These are phyloP conservation scores for Entomortierella lignicola DNA, from an alignment of 192 early-diverging fungal species.

Conservation along the genomic window DNA sequence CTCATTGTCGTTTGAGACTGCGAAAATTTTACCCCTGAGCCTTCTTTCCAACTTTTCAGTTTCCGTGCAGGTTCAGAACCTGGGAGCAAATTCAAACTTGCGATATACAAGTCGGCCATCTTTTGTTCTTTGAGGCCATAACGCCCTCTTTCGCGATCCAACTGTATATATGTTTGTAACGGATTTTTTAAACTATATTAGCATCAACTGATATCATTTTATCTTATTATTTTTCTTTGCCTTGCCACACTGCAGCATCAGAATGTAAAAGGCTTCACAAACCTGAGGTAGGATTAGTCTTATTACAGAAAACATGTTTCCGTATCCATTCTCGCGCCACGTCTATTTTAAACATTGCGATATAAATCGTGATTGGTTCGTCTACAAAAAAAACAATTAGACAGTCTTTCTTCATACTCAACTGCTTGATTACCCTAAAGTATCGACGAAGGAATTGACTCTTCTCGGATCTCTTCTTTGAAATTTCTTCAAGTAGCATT, in stretches of 20 bases:
- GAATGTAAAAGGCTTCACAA: background rate
- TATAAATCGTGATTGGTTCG: background rate
- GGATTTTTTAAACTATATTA: no score
- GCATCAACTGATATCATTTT: no score
- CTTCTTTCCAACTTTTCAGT: conserved; percentile 70
- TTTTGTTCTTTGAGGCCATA: conserved; percentile 77
- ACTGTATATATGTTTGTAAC: conserved; percentile 32
- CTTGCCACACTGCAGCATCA: no score
- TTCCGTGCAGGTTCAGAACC: conserved; percentile 69
- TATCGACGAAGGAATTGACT: conserved; percentile 10
- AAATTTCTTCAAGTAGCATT: conserved; percentile 46
- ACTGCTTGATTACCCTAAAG: conserved; percentile 17
- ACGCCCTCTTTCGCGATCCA: conserved; percentile 65
- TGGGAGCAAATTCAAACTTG: conserved; percentile 65
- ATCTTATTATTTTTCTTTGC: no score
- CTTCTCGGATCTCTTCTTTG: conserved; percentile 27
- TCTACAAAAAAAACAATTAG: no score
- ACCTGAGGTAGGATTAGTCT: conserved; percentile 56
- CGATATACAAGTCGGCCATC: conserved; percentile 73
- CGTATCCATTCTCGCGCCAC: conserved; percentile 46
- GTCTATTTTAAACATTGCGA: background rate
- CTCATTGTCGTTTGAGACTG: no score
- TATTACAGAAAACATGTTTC: conserved; percentile 47
- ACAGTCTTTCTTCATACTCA: no score
- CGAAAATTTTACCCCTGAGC: conserved; percentile 30